Evolutionary conservation across 2,329 filamentous ascomycete genomes (phyloP).

Genomic region (Colletotrichum scovillei): DNA sequence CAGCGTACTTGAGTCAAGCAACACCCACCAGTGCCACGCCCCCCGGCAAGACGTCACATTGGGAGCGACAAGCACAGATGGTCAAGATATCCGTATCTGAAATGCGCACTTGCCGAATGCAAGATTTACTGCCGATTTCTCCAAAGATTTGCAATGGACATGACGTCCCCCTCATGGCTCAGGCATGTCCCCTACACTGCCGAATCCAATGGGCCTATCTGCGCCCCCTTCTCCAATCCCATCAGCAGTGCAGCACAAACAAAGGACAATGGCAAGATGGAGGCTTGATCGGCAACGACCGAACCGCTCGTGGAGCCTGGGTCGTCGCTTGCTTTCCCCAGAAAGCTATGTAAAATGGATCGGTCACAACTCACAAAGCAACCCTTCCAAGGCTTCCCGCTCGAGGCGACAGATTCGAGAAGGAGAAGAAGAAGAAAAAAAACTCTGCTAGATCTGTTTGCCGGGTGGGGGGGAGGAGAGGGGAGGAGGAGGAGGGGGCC

Average conservation of each 20-base stretch:
- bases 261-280: constrained; percentile 10
- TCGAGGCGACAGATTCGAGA: not conserved
- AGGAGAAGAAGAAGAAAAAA: not conserved
- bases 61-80: not conserved
- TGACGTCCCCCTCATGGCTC: not conserved
- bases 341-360: constrained; percentile 14
- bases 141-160: not conserved
- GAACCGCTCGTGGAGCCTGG: not conserved
- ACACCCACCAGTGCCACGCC: not conserved
- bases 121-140: not conserved
- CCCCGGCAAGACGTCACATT: constrained; percentile 7
- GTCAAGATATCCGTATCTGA: not conserved
- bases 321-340: not conserved
- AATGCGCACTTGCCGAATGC: not conserved
- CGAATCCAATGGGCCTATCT: not conserved
- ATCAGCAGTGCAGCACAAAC: not conserved
- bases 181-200: not conserved
- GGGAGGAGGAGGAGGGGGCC: not conserved
- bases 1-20: not conserved
- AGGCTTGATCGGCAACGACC: constrained; percentile 12
- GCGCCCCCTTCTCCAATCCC: not conserved
- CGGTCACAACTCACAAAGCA: constrained; percentile 17
- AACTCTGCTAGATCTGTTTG: not conserved
- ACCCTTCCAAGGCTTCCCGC: not conserved
- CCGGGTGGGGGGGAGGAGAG: not conserved